Conservation (phyloP, 2,329 filamentous ascomycete species). For the Pseudogymnoascus sp. region DNA sequence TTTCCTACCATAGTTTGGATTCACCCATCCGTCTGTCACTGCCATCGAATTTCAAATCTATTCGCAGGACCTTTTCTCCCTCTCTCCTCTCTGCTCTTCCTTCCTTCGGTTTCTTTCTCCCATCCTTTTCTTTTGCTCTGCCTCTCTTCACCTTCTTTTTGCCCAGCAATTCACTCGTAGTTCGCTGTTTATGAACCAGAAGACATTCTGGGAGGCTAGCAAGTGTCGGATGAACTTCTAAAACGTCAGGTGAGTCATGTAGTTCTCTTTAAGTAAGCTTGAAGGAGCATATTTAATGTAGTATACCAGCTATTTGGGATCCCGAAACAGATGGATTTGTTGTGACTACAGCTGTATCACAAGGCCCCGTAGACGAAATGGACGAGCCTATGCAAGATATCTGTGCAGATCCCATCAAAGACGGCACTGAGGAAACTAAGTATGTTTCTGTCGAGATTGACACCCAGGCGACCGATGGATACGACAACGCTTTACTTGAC, state of each 20-base stretch:
- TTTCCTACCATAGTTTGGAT: not conserved
- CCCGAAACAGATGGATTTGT: not conserved
- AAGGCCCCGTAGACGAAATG: not conserved
- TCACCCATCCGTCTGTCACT: not conserved
- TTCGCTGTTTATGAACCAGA: not conserved
- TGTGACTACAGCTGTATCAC: not conserved
- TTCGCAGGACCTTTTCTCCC: not conserved
- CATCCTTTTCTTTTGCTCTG: not conserved
- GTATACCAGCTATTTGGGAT: not conserved
- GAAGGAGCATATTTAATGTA: not conserved
- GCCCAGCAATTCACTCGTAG: not conserved
- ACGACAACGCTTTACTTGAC: not conserved
- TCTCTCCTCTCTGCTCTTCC: not conserved
- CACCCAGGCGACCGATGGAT: constrained; percentile 14
- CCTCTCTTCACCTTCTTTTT: not conserved
- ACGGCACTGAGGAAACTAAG: constrained; percentile 19
- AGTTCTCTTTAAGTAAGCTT: constrained; percentile 14
- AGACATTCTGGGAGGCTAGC: not conserved
- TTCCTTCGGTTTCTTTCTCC: not conserved
- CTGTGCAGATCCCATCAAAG: constrained; percentile 4
- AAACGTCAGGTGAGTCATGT: not conserved
- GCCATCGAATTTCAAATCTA: not conserved
- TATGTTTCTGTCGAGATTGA: constrained; percentile 17
- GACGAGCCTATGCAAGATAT: constrained; percentile 11
- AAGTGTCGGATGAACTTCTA: not conserved